A percentile compares a stretch with the other conserved stretches of the same genome.
Conservation (phyloP, 768 basidiomycete species). For the Lenzites betulinus region DNA sequence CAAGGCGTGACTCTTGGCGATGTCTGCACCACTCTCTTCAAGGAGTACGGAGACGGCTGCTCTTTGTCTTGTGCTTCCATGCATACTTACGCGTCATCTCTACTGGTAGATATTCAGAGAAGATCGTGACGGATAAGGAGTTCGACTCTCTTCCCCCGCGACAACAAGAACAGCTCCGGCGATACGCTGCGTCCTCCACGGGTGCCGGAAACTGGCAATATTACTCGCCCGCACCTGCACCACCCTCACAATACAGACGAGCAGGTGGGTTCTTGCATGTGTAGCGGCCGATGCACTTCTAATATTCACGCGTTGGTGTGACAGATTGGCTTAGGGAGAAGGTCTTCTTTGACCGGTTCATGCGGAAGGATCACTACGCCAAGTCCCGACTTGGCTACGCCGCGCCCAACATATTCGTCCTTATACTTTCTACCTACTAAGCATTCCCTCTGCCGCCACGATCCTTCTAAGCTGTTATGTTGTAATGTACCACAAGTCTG, state of each 20-base stretch:
- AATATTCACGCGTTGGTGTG: neutral
- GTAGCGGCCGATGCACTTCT: neutral
- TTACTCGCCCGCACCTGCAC: slow-evolving; percentile 44
- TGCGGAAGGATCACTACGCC: slow-evolving; percentile 61
- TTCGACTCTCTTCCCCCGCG: slow-evolving; percentile 60
- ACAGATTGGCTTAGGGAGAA: slow-evolving; percentile 80
- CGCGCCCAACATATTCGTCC: slow-evolving; percentile 79
- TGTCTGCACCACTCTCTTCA: slow-evolving; percentile 70
- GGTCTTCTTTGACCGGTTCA: slow-evolving; percentile 66
- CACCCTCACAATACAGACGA: slow-evolving; percentile 56
- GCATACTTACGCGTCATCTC: neutral
- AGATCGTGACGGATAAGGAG: slow-evolving; percentile 67
- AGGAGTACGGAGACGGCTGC: slow-evolving; percentile 56
- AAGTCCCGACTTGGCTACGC: slow-evolving; percentile 66
- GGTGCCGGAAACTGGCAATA: slow-evolving; percentile 44
- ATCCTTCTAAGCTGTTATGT: neutral
- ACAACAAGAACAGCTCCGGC: slow-evolving; percentile 71
- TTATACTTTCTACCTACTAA: slow-evolving; percentile 34
- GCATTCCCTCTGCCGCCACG: neutral
- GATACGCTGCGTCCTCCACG: slow-evolving; percentile 46
- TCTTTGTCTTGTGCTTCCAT: neutral
- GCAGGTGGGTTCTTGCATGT: slow-evolving; percentile 50
- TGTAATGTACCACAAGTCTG: neutral
- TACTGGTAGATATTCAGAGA: slow-evolving; percentile 62
- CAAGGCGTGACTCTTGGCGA: slow-evolving; percentile 76